These are phyloP conservation scores for Cercospora sp. DNA, from an alignment of 2,329 filamentous ascomycete species.

Conservation along the genomic window DNA sequence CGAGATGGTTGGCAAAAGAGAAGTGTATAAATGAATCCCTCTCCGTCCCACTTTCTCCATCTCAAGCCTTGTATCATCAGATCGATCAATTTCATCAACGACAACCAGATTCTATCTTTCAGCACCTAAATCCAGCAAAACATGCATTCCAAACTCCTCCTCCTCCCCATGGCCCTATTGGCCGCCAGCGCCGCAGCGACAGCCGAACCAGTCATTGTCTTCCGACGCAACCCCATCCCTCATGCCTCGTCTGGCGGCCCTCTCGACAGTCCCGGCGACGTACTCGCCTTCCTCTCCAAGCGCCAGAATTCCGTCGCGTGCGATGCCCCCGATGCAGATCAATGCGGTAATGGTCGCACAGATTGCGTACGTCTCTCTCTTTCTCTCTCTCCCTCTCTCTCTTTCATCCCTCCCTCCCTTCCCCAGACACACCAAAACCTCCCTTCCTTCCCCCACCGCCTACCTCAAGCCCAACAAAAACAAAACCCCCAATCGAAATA, in stretches of 20 bases:
- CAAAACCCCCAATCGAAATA: too few species aligned
- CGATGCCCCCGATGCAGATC: neutral
- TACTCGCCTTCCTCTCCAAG: neutral
- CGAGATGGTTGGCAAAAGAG: neutral
- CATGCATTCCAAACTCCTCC: neutral
- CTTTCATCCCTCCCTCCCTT: neutral
- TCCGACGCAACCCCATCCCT: neutral
- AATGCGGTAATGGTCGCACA: neutral
- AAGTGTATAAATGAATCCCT: neutral
- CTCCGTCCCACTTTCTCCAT: neutral
- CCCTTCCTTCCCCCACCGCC: neutral
- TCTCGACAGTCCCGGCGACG: neutral
- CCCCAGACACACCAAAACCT: neutral
- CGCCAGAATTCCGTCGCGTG: neutral
- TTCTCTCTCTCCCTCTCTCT: neutral
- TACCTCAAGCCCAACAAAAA: too few species aligned
- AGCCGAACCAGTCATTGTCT: neutral
- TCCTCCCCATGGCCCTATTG: neutral
- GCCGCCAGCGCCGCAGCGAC: neutral
- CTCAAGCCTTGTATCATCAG: neutral
- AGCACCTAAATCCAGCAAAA: neutral
- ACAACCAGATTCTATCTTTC: neutral
- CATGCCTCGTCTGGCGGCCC: neutral
- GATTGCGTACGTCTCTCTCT: neutral
- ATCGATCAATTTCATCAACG: neutral